Conservation (phyloP, 1,284 basidiomycete genomes). For the Papiliotrema terrestris region DNA sequence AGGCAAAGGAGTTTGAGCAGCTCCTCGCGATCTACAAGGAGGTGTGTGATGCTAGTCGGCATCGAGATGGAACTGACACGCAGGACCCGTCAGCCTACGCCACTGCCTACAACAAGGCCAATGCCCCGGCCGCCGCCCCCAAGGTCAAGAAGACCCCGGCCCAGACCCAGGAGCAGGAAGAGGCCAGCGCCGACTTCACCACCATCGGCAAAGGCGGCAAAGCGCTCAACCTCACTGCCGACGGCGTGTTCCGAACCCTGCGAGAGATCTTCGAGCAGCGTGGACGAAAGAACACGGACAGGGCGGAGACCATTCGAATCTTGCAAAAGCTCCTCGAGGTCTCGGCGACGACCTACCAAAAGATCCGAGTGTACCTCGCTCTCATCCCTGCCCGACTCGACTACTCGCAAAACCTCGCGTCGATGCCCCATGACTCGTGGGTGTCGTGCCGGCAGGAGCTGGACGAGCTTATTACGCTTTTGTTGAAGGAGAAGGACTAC, state of each 20-base stretch:
- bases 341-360: constrained; percentile 80
- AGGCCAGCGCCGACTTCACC: constrained; percentile 71
- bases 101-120: constrained; percentile 64
- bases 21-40: constrained; percentile 75
- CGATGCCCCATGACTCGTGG: constrained; percentile 94
- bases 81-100: constrained; percentile 89
- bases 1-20: constrained; percentile 80
- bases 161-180: constrained; percentile 51
- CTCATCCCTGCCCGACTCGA: constrained; percentile 95
- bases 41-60: constrained; percentile 49
- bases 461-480: constrained; percentile 76
- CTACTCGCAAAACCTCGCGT: constrained; percentile 60
- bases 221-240: constrained; percentile 75
- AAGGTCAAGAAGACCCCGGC: constrained; percentile 49
- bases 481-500: constrained; percentile 66
- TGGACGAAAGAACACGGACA: constrained; percentile 98
- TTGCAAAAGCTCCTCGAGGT: constrained; percentile 85
- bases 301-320: constrained; percentile 88
- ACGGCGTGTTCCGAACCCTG: constrained; percentile 90
- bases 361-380: constrained; percentile 88
- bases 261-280: constrained; percentile 89
- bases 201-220: constrained; percentile 91
- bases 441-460: constrained; percentile 80
- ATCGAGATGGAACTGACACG: not conserved
- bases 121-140: constrained; percentile 50